phyloP scores from a whole-genome alignment of 495 filamentous ascomycete species.

The Peziza echinospora region DNA sequence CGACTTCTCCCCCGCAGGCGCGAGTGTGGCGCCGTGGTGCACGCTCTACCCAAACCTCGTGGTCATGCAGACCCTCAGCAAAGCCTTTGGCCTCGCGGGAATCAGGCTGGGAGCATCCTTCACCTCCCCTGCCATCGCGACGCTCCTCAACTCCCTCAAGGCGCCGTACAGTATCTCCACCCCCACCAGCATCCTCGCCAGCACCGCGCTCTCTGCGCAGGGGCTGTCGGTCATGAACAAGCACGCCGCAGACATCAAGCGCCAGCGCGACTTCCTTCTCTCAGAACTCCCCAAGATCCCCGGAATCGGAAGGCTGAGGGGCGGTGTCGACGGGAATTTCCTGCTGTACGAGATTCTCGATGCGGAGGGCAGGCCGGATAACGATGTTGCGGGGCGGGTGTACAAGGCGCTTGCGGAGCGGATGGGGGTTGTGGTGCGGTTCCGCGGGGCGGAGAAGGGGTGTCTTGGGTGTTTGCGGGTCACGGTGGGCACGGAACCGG shows the following conservation, averaged over 20 bases:
- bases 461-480: slow-evolving; percentile 76
- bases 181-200: slow-evolving; percentile 64
- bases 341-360: slow-evolving; percentile 72
- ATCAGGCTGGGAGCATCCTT: slow-evolving; percentile 59
- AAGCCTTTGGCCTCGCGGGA: slow-evolving; percentile 86
- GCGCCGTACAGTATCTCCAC: slow-evolving; percentile 87
- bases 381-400: slow-evolving; percentile 48
- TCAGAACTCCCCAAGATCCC: slow-evolving; percentile 48
- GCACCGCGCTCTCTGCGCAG: slow-evolving; percentile 35
- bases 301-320: slow-evolving; percentile 61
- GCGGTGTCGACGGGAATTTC: slow-evolving; percentile 70
- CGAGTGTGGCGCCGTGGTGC: slow-evolving; percentile 81
- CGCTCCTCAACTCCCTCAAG: slow-evolving; percentile 70
- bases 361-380: slow-evolving; percentile 46
- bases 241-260: slow-evolving; percentile 44
- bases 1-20: slow-evolving; percentile 65
- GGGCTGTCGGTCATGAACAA: slow-evolving; percentile 49
- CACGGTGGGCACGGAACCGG: slow-evolving; percentile 74
- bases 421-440: slow-evolving; percentile 76
- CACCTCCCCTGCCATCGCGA: slow-evolving; percentile 33
- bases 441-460: slow-evolving; percentile 75
- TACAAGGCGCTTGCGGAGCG: slow-evolving; percentile 75
- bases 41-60: slow-evolving; percentile 87
- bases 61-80: slow-evolving; percentile 92
- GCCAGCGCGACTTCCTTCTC: slow-evolving; percentile 56